Evolutionary conservation across 768 basidiomycete genomes (phyloP).

Genomic region (Xanthoconium stramineum): DNA sequence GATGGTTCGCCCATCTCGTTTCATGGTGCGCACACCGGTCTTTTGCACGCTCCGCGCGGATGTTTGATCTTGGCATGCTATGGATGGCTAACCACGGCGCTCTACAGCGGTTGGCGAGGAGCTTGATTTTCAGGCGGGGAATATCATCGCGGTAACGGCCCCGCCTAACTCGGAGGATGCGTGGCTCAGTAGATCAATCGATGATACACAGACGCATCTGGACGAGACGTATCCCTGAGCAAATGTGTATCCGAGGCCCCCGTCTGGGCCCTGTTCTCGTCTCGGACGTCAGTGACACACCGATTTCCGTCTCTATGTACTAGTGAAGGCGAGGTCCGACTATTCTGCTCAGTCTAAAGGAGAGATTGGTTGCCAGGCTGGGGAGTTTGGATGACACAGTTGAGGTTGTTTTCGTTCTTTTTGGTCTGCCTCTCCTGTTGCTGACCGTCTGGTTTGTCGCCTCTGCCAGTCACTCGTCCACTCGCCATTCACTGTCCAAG

Average conservation of each 20-base stretch:
- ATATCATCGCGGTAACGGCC: constrained; percentile 92
- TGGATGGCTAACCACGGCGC: no score
- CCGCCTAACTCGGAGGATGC: constrained; percentile 82
- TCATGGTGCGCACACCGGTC: background rate
- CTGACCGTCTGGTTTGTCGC: no score
- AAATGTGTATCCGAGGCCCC: constrained; percentile 74
- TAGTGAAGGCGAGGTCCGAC: no score
- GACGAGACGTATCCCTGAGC: constrained; percentile 81
- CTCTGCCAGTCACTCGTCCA: no score
- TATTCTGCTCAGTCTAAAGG: no score
- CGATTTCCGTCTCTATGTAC: no score
- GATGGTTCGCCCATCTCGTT: background rate
- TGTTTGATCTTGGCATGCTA: constrained; percentile 65
- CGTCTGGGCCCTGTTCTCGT: background rate
- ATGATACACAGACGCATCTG: constrained; percentile 69
- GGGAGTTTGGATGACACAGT: no score
- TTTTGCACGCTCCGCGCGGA: constrained; percentile 1
- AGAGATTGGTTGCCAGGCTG: no score
- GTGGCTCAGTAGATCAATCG: constrained; percentile 92
- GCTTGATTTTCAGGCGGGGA: constrained; percentile 93
- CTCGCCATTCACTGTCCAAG: no score
- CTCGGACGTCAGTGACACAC: no score
- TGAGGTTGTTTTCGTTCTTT: no score
- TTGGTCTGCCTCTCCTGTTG: no score
- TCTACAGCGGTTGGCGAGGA: constrained; percentile 83